Base-by-base conservation (phyloP, 2,329 filamentous ascomycete species). In the Ceratocystiopsis sp. region DNA sequence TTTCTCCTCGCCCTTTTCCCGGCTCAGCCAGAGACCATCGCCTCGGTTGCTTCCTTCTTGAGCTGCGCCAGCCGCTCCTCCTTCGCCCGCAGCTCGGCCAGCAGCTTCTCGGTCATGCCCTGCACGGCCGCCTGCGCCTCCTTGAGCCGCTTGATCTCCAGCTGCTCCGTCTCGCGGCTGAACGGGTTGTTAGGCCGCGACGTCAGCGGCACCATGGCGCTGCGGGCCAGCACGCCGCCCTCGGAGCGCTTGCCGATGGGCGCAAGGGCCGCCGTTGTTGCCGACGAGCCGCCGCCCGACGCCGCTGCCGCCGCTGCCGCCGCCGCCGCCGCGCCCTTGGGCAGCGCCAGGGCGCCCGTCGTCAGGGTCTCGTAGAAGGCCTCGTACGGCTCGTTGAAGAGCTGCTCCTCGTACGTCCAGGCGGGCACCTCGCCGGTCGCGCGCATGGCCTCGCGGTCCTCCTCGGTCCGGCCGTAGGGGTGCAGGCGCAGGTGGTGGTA, bases 331-430 rank as follows among this genome's bases (percentile, higher is more conserved):
- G 43, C 70, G 13, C 42, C 39, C 42, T 49, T 48, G 40, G 58
- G 48, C 49, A 59, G 55, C 55, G 66, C 49, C 61, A 69, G 74
- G 21, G 78, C 75, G 47, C 84, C 84, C 7, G 72, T 69, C 2
- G 86, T 96, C 48, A 98, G 68, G 25, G 84, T 68, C 49, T 93
- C 84, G 62, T 84, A 95, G 56, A 98, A 89, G 38, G 82, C 75
- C 60, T 94, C 84, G 53, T 86, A 91, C 0, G 91, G 91, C 61
- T 98, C 91, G 63, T 94, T 96, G 69, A 98, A 98, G 41, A 96
- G 73, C 50, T 96, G 81, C 56, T 94, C 86, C 60, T 98, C 91
- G 57, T 95, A 85, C 46, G 77, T 79, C 71, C 91, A 89, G 41
- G 78, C 75, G 32, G 79, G 66, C 38, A 96, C 78, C 54, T 80